Evolutionary conservation across 2,329 filamentous ascomycete genomes (phyloP), one percentile per base, ranked within the genome.

Genomic region (Blumeria hordei): DNA sequence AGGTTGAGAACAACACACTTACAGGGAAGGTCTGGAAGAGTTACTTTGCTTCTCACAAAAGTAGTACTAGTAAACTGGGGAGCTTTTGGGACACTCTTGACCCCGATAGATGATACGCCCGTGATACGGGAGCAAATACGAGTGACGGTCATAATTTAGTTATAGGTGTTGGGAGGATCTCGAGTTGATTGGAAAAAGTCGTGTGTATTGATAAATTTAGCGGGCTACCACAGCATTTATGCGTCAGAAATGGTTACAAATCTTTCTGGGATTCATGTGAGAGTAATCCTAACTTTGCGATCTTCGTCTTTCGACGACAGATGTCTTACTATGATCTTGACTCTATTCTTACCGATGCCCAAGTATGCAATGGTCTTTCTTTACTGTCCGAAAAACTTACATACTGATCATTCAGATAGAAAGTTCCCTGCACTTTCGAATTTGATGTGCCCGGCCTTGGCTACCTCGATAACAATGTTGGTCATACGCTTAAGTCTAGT

Each of bases 371-470:
- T 28, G 4, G 21, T 28, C 21, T 28, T 28, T 28, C 21, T 28
- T 28, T 28, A 28, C 21, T 28, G 21, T 28, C 21, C 21, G 21
- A 28, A 28, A 28, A 28, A 28, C 21, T 28, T 28, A 28, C 21
- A 28, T 28, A 28, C 21, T 28, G 21, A 28, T 28, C 21, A 28
- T 60, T 39, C 43, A 35, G 54, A 54, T 62, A 94, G 81, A 96
- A 95, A 84, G 78, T 95, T 35, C 90, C 92, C 43, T 94, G 88
- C 71, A 93, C 85, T 54, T 95, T 96, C 69, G 85, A 94, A 65
- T 77, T 95, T 64, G 84, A 90, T 57, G 81, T 94, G 35, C 83
- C 88, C 18, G 81, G 85, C 56, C 77, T 96, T 49, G 88, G 88
- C 61, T 87, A 94, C 67, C 75, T 98, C 57, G 88, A 94, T 69